A percentile compares a stretch with the other conserved stretches of the same genome.
These are phyloP conservation scores for Stropharia rugosoannulata DNA, from an alignment of 768 basidiomycete genomes.

Conservation along the genomic window DNA sequence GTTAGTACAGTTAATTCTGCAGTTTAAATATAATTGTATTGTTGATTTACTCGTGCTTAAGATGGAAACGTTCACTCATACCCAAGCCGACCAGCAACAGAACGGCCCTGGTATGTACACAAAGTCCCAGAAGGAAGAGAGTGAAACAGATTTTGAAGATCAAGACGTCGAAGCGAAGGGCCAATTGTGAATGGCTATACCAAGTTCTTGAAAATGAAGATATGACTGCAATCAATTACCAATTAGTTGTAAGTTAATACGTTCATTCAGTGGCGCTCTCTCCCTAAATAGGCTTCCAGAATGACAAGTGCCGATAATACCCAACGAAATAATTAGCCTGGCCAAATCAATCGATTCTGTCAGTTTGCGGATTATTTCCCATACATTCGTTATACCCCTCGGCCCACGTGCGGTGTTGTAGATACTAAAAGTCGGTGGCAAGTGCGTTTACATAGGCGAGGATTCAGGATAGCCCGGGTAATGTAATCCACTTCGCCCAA, in stretches of 20 bases:
- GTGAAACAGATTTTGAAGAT: constrained; percentile 31
- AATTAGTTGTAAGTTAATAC: neutral
- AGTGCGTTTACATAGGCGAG: too few species aligned
- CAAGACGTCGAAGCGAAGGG: constrained; percentile 31
- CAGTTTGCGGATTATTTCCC: too few species aligned
- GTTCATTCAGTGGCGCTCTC: neutral
- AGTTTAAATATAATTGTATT: neutral
- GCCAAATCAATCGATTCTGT: too few species aligned
- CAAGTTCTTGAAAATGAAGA: neutral
- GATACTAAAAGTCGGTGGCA: too few species aligned
- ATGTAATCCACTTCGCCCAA: too few species aligned
- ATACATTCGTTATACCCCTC: too few species aligned
- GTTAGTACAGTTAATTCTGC: constrained; percentile 19
- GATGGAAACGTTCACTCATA: constrained; percentile 50
- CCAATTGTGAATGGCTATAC: constrained; percentile 9
- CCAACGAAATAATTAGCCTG: too few species aligned
- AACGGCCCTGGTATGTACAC: constrained; percentile 17
- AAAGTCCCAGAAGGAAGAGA: constrained; percentile 21
- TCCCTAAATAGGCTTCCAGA: neutral
- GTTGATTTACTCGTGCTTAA: constrained; percentile 10
- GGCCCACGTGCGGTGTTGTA: too few species aligned
- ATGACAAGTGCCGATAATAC: too few species aligned
- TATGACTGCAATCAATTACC: neutral
- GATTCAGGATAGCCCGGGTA: too few species aligned
- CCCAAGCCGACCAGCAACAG: constrained; percentile 24